phyloP scores from a whole-genome alignment of 345 rosid genomes.

The Brassica carinata region DNA sequence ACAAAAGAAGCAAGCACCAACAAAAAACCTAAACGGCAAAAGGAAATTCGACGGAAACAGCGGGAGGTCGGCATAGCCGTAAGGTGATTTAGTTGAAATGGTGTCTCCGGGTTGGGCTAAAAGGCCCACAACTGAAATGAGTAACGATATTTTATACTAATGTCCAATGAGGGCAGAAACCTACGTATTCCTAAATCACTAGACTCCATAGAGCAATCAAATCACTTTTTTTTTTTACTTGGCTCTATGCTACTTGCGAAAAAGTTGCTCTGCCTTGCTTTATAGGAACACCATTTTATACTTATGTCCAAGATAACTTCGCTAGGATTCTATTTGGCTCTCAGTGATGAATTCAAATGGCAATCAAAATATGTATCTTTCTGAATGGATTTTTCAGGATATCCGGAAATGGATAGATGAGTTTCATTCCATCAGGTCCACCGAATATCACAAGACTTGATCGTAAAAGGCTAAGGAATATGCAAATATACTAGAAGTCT shows the following conservation, averaged over 20 bases:
- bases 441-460: not conserved
- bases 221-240: not conserved
- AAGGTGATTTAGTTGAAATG: not conserved
- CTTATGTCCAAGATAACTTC: not conserved
- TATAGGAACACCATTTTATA: not conserved
- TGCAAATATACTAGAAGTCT: not conserved
- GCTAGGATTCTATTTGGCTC: not conserved
- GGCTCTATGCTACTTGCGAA: not conserved
- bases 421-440: not conserved
- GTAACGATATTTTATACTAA: not conserved
- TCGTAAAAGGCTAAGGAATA: not conserved
- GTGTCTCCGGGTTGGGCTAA: not conserved
- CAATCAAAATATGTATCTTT: not conserved
- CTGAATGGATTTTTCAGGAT: not conserved
- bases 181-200: not conserved
- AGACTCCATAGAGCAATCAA: not conserved
- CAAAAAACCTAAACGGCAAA: too few relatives aligned
- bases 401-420: not conserved
- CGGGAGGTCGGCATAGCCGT: not conserved
- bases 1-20: not conserved
- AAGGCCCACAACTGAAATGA: slow-evolving; percentile 14
- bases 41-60: too few relatives aligned
- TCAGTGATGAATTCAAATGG: not conserved
- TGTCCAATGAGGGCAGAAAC: slow-evolving; percentile 2
- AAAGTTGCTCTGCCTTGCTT: not conserved